Conservation (phyloP, 1,139 yeast species). For the Scheffersomyces cryptocercus region DNA sequence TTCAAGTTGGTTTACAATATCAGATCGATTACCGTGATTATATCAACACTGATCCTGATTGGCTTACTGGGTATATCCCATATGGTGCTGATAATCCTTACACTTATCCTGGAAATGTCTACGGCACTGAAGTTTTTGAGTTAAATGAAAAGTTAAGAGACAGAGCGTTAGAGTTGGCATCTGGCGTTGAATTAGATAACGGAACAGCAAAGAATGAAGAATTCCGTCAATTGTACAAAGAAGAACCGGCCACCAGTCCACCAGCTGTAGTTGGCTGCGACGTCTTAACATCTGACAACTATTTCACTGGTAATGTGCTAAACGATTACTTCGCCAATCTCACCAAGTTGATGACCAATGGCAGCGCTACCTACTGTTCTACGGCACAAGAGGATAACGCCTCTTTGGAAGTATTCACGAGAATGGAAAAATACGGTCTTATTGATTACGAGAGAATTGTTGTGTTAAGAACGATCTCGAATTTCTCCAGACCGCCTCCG, state of each 20-base stretch:
- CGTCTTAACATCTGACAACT: constrained; percentile 58
- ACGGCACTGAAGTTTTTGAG: constrained; percentile 68
- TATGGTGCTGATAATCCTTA: constrained; percentile 52
- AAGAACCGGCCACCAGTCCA: constrained; percentile 46
- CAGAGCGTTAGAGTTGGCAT: constrained; percentile 53
- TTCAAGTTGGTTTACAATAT: constrained; percentile 60
- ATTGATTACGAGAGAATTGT: constrained; percentile 57
- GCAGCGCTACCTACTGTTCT: constrained; percentile 57
- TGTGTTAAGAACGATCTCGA: constrained; percentile 60
- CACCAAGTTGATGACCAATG: constrained; percentile 52
- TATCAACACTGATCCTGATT: constrained; percentile 45
- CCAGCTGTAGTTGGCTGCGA: constrained; percentile 57
- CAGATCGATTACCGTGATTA: constrained; percentile 48
- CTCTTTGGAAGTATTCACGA: constrained; percentile 54
- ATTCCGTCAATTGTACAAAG: constrained; percentile 47
- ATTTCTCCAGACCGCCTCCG: constrained; percentile 58
- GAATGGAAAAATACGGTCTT: constrained; percentile 54
- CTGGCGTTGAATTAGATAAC: constrained; percentile 38
- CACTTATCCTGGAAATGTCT: constrained; percentile 52
- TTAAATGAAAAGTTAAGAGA: constrained; percentile 57
- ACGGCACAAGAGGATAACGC: constrained; percentile 71
- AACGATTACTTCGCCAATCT: constrained; percentile 50
- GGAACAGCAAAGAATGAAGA: constrained; percentile 42
- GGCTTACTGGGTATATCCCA: constrained; percentile 60
- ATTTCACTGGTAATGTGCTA: constrained; percentile 53